Evolutionary conservation across 768 basidiomycete species (phyloP).

Genomic region (Tephrocybe sp.): DNA sequence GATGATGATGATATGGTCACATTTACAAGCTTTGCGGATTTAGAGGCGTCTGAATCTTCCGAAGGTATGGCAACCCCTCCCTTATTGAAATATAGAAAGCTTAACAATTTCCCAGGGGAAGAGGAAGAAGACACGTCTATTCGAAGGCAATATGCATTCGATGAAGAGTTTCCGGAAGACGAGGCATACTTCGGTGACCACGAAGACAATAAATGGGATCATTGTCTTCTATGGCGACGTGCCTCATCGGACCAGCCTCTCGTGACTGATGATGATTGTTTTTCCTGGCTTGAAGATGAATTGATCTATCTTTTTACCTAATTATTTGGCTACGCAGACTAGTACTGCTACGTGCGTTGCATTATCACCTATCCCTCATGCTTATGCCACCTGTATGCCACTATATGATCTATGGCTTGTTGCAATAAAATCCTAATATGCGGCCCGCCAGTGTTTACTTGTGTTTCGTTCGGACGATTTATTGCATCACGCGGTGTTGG

Average conservation of each 20-base stretch:
- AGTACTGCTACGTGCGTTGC: too few species aligned
- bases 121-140: not conserved
- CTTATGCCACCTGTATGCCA: not conserved
- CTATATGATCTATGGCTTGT: not conserved
- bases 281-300: not conserved
- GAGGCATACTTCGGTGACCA: not conserved
- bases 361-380: too few species aligned
- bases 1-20: too few species aligned
- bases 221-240: too few species aligned
- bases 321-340: too few species aligned
- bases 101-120: not conserved
- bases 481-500: slow-evolving; percentile 7
- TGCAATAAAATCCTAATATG: too few species aligned
- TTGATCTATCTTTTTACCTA: not conserved
- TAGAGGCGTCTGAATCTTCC: too few species aligned
- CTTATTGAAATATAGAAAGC: not conserved
- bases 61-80: too few species aligned
- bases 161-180: not conserved
- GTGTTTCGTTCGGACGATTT: slow-evolving; percentile 6
- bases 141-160: not conserved
- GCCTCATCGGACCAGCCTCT: too few species aligned
- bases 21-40: too few species aligned
- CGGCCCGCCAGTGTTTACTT: slow-evolving; percentile 1
- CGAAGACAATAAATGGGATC: not conserved
- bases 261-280: not conserved